phyloP scores from a whole-genome alignment of 306 rosid species.

The Vigna angularis region DNA sequence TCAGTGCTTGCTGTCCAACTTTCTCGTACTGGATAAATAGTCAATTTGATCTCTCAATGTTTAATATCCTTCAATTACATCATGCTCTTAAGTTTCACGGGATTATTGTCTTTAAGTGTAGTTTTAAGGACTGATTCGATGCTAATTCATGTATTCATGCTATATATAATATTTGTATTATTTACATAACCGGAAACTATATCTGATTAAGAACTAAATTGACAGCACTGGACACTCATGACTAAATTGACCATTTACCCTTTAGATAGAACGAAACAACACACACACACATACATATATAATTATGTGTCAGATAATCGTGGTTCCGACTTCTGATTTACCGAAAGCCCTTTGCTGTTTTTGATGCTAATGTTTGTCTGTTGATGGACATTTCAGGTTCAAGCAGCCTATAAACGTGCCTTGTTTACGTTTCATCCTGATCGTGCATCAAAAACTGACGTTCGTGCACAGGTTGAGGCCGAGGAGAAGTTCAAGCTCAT shows the following conservation, averaged over 20 bases:
- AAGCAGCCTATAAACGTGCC: slow-evolving; percentile 82
- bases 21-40: too few species aligned
- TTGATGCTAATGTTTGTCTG: slow-evolving; percentile 16
- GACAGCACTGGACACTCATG: too few species aligned
- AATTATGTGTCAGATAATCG: slow-evolving; percentile 2
- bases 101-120: too few species aligned
- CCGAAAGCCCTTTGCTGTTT: background rate
- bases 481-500: slow-evolving; percentile 93
- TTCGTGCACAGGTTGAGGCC: slow-evolving; percentile 83
- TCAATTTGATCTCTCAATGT: too few species aligned
- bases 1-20: background rate
- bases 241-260: too few species aligned
- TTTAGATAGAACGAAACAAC: background rate
- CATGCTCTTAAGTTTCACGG: too few species aligned
- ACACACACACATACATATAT: background rate
- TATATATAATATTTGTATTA: too few species aligned
- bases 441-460: slow-evolving; percentile 75
- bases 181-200: too few species aligned
- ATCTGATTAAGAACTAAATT: too few species aligned
- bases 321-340: background rate
- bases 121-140: too few species aligned
- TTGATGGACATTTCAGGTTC: slow-evolving; percentile 68
- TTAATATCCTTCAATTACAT: too few species aligned
- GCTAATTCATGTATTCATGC: too few species aligned
- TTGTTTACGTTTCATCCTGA: slow-evolving; percentile 88